A percentile compares a stretch with the other conserved stretches of the same genome.
These are phyloP conservation scores for Talaromyces sp. DNA, from an alignment of 2,329 filamentous ascomycete species.

Conservation along the genomic window DNA sequence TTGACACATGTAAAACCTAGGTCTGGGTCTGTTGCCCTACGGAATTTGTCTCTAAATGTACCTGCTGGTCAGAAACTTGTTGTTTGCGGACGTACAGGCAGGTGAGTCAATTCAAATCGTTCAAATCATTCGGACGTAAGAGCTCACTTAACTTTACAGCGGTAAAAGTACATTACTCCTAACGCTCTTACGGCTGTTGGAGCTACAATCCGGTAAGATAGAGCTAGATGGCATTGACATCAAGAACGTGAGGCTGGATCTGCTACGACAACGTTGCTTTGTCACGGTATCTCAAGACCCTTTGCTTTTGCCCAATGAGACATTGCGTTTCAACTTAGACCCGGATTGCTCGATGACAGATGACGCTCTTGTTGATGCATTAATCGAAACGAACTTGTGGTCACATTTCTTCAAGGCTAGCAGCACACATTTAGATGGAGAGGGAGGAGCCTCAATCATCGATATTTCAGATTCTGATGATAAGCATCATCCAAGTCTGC, in stretches of 20 bases:
- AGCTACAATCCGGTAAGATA: slow-evolving; percentile 3
- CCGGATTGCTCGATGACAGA: background rate
- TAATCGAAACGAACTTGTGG: background rate
- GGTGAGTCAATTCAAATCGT: background rate
- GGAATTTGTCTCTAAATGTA: background rate
- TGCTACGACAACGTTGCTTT: slow-evolving; percentile 8
- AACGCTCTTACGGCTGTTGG: slow-evolving; percentile 3
- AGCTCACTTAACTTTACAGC: background rate
- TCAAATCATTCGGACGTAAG: background rate
- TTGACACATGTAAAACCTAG: background rate
- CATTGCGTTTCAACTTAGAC: slow-evolving; percentile 6
- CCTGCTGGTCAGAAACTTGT: slow-evolving; percentile 6
- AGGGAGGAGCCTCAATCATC: background rate
- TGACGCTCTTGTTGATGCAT: background rate
- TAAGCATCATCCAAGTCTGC: background rate
- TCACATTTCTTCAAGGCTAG: background rate
- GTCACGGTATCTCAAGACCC: slow-evolving; percentile 9
- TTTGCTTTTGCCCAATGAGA: slow-evolving; percentile 1
- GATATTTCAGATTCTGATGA: background rate
- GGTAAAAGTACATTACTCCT: slow-evolving; percentile 1
- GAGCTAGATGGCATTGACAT: slow-evolving; percentile 10
- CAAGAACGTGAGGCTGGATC: background rate
- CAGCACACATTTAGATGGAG: background rate
- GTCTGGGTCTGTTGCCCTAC: background rate
- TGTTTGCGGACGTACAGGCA: slow-evolving; percentile 11